Evolutionary conservation across 1,284 basidiomycete species (phyloP).

Genomic region (Veloporphyrellus conicus): DNA sequence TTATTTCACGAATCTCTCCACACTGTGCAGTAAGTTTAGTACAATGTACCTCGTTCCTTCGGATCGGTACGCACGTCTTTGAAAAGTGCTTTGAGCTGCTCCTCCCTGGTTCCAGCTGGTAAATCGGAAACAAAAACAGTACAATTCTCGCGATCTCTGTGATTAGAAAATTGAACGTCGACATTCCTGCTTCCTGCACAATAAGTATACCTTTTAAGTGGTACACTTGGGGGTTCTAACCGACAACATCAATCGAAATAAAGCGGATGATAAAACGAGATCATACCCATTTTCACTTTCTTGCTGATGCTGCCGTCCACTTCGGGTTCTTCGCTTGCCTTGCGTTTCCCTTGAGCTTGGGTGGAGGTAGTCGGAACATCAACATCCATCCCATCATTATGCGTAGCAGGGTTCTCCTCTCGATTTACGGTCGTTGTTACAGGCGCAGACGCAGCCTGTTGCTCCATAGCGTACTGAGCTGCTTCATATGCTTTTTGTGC

Average conservation of each 20-base stretch:
- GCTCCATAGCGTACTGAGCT: conserved; percentile 45
- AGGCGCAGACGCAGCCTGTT: conserved; percentile 40
- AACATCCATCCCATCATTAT: conserved; percentile 47
- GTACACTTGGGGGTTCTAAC: conserved; percentile 43
- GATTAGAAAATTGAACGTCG: neutral
- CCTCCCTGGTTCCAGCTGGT: conserved; percentile 53
- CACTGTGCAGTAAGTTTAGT: conserved; percentile 52
- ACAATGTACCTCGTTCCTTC: conserved; percentile 1
- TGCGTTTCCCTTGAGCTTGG: conserved; percentile 53
- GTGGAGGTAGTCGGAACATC: conserved; percentile 35
- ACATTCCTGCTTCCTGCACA: neutral
- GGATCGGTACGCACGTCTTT: conserved; percentile 65
- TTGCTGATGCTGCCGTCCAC: conserved; percentile 50
- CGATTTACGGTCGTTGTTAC: conserved; percentile 22
- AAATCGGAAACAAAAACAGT: conserved; percentile 86
- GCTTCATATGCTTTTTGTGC: conserved; percentile 54
- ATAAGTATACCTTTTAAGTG: conserved; percentile 58
- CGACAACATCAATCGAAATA: conserved; percentile 4
- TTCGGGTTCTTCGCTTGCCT: conserved; percentile 49
- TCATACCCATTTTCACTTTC: conserved; percentile 55
- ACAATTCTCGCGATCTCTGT: conserved; percentile 91
- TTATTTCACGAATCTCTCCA: conserved; percentile 76
- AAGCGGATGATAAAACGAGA: neutral
- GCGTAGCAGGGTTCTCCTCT: conserved; percentile 1
- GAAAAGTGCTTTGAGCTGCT: conserved; percentile 72